Conservation (phyloP, 1,284 basidiomycete species). For the Ceraceosorus bombacis region DNA sequence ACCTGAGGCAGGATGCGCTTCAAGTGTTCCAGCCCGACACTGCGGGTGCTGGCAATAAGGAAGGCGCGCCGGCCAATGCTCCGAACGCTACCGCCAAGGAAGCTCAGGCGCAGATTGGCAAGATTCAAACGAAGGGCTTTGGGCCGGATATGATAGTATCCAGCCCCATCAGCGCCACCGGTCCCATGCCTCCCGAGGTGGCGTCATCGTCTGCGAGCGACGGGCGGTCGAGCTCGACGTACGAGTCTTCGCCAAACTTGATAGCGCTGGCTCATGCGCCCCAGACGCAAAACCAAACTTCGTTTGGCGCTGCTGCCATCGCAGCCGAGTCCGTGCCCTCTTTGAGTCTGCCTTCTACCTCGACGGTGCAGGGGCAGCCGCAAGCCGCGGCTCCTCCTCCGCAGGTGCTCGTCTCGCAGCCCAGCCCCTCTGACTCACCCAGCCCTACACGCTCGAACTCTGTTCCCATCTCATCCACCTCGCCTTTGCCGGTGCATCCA, state of each 20-base stretch:
- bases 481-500: not conserved
- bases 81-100: not conserved
- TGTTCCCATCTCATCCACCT: not conserved
- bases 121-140: too few relatives aligned
- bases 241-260: constrained; percentile 13
- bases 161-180: too few relatives aligned
- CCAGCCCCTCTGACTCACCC: not conserved
- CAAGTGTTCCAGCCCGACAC: constrained; percentile 74
- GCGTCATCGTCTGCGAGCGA: not conserved
- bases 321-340: constrained; percentile 47
- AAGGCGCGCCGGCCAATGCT: constrained; percentile 19
- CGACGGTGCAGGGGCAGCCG: too few relatives aligned
- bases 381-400: not conserved
- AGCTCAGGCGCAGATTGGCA: too few relatives aligned
- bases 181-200: too few relatives aligned
- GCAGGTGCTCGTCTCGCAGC: not conserved
- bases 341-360: too few relatives aligned
- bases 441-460: too few relatives aligned
- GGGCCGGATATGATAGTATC: too few relatives aligned
- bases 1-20: constrained; percentile 77
- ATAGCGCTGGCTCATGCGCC: constrained; percentile 11
- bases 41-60: not conserved
- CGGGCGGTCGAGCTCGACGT: constrained; percentile 10
- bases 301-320: constrained; percentile 57
- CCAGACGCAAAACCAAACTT: constrained; percentile 16